phyloP scores from a whole-genome alignment of 768 basidiomycete species.

The Naematelia aurantialba region DNA sequence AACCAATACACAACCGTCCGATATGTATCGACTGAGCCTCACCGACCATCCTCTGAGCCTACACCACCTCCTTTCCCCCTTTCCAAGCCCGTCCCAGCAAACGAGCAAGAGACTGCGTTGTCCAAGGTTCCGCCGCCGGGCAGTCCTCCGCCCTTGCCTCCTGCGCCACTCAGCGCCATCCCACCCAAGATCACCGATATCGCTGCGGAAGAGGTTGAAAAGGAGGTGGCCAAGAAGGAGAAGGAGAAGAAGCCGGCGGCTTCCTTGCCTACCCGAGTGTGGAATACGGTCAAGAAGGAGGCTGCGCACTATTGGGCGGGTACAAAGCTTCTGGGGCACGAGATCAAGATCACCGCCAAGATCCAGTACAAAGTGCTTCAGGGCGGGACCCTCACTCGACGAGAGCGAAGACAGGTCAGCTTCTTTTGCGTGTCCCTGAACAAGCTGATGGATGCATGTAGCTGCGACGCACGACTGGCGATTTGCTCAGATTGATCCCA shows the following conservation, averaged over 20 bases:
- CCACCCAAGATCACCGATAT: constrained; percentile 26
- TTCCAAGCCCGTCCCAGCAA: background rate
- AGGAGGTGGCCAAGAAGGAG: constrained; percentile 33
- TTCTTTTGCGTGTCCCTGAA: background rate
- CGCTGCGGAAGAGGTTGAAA: constrained; percentile 19
- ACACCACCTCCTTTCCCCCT: background rate
- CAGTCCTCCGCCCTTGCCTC: constrained; percentile 28
- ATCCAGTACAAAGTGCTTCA: constrained; percentile 89
- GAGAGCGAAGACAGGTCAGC: constrained; percentile 84
- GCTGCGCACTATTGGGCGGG: constrained; percentile 97
- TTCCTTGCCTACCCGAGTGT: constrained; percentile 57
- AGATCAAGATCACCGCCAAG: constrained; percentile 82
- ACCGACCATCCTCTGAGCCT: background rate
- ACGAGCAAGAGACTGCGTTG: constrained; percentile 8
- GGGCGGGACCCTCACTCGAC: constrained; percentile 82
- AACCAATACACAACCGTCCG: constrained; percentile 2
- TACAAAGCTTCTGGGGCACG: constrained; percentile 85
- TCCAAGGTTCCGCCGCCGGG: constrained; percentile 27
- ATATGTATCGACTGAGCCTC: constrained; percentile 9
- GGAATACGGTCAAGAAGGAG: constrained; percentile 95
- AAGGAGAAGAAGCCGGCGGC: constrained; percentile 29
- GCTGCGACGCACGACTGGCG: constrained; percentile 89
- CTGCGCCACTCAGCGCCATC: constrained; percentile 14
- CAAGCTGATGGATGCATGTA: constrained; percentile 46
- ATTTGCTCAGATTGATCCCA: constrained; percentile 85